Conservation (phyloP, 192 early-diverging fungal genomes). For the Coemansia furcata region DNA sequence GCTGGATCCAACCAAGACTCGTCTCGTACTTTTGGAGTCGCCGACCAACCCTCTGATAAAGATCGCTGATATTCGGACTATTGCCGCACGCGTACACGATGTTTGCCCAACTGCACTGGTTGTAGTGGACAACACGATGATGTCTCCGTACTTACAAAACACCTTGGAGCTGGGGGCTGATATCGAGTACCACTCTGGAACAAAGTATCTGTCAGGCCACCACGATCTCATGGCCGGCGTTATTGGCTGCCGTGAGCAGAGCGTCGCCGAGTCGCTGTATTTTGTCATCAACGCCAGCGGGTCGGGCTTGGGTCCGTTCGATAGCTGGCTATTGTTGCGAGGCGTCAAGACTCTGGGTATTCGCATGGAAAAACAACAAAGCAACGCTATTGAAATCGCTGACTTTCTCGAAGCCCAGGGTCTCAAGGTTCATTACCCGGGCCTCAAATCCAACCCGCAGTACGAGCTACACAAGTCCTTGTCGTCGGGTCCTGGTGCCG, state of each 20-base stretch:
- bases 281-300: slow-evolving; percentile 96
- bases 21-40: slow-evolving; percentile 87
- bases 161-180: slow-evolving; percentile 89
- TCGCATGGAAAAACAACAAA: slow-evolving; percentile 95
- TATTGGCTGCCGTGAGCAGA: slow-evolving; percentile 69
- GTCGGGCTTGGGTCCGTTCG: slow-evolving; percentile 85
- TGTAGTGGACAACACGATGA: slow-evolving; percentile 99
- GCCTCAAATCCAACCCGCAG: slow-evolving; percentile 77
- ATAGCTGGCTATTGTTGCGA: slow-evolving; percentile 88
- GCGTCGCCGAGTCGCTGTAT: slow-evolving; percentile 81
- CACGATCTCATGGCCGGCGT: slow-evolving; percentile 99
- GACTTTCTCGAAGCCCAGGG: slow-evolving; percentile 76
- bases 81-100: slow-evolving; percentile 69
- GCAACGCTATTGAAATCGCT: slow-evolving; percentile 75
- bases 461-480: slow-evolving; percentile 76
- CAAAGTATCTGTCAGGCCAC: slow-evolving; percentile 96
- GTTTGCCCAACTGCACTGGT: slow-evolving; percentile 78
- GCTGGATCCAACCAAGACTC: slow-evolving; percentile 72
- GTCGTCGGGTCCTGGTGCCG: slow-evolving; percentile 86
- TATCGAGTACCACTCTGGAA: slow-evolving; percentile 94
- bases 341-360: slow-evolving; percentile 94
- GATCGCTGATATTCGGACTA: slow-evolving; percentile 83
- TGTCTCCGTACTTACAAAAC: slow-evolving; percentile 91
- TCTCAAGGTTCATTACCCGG: slow-evolving; percentile 89
- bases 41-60: slow-evolving; percentile 98